A percentile compares a stretch with the other conserved stretches of the same genome.
Evolutionary conservation across 768 basidiomycete species (phyloP).

Genomic region (Mrakia gelida): DNA sequence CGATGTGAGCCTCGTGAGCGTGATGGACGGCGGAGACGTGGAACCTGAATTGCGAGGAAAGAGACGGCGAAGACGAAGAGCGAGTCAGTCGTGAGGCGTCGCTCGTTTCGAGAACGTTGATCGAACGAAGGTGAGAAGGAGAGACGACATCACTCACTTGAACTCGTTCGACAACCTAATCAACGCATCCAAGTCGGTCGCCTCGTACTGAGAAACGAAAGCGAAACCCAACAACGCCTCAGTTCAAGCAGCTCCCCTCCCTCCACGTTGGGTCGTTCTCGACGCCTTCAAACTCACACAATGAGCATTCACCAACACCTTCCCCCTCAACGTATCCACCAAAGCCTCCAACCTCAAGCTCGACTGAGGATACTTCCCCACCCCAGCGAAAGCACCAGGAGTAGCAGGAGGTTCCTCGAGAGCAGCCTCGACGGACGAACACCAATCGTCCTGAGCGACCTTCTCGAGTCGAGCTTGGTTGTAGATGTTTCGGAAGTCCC

Average conservation of each 20-base stretch:
- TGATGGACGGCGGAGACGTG: constrained; percentile 42
- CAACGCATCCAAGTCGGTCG: constrained; percentile 36
- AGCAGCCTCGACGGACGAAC: background rate
- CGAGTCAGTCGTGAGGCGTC: background rate
- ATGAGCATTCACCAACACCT: constrained; percentile 46
- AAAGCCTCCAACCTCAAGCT: constrained; percentile 20
- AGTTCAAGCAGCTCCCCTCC: too few relatives aligned
- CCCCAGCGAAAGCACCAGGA: background rate
- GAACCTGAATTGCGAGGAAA: constrained; percentile 32
- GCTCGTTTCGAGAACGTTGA: too few relatives aligned
- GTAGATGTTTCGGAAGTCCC: constrained; percentile 27
- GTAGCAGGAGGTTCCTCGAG: too few relatives aligned
- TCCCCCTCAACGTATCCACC: constrained; percentile 4
- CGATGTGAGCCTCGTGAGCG: constrained; percentile 74
- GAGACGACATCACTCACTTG: constrained; percentile 41
- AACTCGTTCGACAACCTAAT: constrained; percentile 73
- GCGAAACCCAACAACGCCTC: too few relatives aligned
- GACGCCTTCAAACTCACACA: constrained; percentile 52
- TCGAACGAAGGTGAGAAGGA: too few relatives aligned
- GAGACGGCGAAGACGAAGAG: background rate
- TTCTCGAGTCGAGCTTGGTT: constrained; percentile 9
- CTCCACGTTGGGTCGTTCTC: too few relatives aligned
- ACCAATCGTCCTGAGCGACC: constrained; percentile 28
- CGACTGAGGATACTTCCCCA: constrained; percentile 13
- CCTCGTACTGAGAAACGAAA: background rate